phyloP scores from a whole-genome alignment of 2,329 filamentous ascomycete genomes.

The Alternaria ventricosa region DNA sequence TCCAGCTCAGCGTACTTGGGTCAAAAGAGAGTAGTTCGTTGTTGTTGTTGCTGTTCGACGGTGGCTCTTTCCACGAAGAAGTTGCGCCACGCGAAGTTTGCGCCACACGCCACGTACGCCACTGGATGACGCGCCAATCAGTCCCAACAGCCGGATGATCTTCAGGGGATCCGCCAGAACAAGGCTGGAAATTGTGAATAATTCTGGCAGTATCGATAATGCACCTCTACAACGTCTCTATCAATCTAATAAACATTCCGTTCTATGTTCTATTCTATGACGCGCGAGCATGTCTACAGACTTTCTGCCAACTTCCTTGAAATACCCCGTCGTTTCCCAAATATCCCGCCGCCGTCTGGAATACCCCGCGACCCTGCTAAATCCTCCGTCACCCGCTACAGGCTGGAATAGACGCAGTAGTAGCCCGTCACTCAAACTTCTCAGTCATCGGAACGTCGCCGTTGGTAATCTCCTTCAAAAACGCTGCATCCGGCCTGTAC shows the following conservation, averaged over 20 bases:
- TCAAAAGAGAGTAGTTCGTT: not conserved
- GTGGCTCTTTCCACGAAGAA: not conserved
- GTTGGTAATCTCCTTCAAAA: slow-evolving; percentile 73
- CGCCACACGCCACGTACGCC: slow-evolving; percentile 1
- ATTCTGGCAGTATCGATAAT: not conserved
- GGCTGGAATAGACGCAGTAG: no score
- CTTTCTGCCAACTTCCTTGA: not conserved
- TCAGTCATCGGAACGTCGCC: slow-evolving; percentile 70
- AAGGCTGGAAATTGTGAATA: not conserved
- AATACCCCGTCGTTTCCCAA: not conserved
- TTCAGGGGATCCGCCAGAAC: slow-evolving; percentile 11
- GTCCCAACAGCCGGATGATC: slow-evolving; percentile 7
- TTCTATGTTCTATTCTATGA: slow-evolving; percentile 12
- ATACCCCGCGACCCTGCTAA: not conserved
- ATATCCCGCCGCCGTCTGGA: not conserved
- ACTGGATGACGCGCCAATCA: slow-evolving; percentile 9
- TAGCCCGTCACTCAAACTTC: slow-evolving; percentile 19
- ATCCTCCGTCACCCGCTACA: not conserved
- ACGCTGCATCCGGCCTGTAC: slow-evolving; percentile 72
- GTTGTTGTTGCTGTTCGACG: not conserved
- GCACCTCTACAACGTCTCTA: not conserved
- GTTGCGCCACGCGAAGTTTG: not conserved
- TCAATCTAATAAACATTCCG: not conserved
- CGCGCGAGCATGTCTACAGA: not conserved
- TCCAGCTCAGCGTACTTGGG: slow-evolving; percentile 5